phyloP scores from a whole-genome alignment of 176 grass and related monocot species.

The Metroxylon sagu region DNA sequence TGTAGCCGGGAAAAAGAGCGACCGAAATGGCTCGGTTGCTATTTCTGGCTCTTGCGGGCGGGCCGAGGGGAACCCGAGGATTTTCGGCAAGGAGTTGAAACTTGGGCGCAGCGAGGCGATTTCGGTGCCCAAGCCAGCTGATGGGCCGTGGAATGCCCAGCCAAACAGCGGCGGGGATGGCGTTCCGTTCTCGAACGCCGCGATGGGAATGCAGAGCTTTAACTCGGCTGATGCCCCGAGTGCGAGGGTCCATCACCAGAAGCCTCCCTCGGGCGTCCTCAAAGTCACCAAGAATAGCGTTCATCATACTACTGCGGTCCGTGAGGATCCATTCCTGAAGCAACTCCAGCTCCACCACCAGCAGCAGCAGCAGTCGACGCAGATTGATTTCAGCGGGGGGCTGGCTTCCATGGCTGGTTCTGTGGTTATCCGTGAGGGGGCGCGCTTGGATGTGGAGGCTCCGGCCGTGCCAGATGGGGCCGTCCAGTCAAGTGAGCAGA shows the following conservation, averaged over 20 bases:
- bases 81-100: slow-evolving; percentile 95
- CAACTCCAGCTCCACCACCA: slow-evolving; percentile 51
- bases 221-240: slow-evolving; percentile 63
- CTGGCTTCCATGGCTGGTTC: slow-evolving; percentile 3
- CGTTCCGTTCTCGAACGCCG: slow-evolving; percentile 52
- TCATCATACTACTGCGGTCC: slow-evolving; percentile 30
- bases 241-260: slow-evolving; percentile 55
- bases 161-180: slow-evolving; percentile 16
- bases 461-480: slow-evolving; percentile 50
- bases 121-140: slow-evolving; percentile 42
- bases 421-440: slow-evolving; percentile 57
- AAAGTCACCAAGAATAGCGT: slow-evolving; percentile 41
- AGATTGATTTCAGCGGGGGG: slow-evolving; percentile 39
- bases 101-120: slow-evolving; percentile 33
- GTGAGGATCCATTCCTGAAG: slow-evolving; percentile 14
- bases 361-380: slow-evolving; percentile 53
- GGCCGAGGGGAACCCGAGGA: slow-evolving; percentile 47
- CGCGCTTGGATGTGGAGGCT: slow-evolving; percentile 42
- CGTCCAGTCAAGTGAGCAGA: slow-evolving; percentile 37
- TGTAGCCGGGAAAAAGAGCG: slow-evolving; percentile 29
- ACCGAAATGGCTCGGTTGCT: slow-evolving; percentile 38
- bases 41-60: not conserved
- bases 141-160: slow-evolving; percentile 53
- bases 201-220: slow-evolving; percentile 62
- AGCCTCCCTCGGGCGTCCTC: slow-evolving; percentile 55